phyloP scores from a whole-genome alignment of 176 grass and related monocot species.

The Pontederia paniculata region DNA sequence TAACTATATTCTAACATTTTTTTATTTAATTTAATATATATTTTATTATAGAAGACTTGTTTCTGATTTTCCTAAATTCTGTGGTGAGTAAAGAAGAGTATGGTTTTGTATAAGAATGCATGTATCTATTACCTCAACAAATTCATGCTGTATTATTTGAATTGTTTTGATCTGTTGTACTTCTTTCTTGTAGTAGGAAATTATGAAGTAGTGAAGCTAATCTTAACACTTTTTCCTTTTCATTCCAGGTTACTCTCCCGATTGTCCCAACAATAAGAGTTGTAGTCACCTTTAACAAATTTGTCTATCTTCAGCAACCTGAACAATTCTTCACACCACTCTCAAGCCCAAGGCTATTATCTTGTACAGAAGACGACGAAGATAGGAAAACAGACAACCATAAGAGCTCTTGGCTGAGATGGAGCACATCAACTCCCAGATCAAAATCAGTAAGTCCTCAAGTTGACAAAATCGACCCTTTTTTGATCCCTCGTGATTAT shows the following conservation, averaged over 20 bases:
- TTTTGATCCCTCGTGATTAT: conserved; percentile 65
- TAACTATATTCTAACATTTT: no score
- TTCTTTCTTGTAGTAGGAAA: no score
- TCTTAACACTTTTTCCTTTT: not conserved
- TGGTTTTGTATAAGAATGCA: no score
- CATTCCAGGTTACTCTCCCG: conserved; percentile 70
- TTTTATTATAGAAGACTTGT: no score
- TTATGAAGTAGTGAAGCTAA: no score
- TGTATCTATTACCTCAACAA: no score
- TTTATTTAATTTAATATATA: no score
- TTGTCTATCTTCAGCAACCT: conserved; percentile 56
- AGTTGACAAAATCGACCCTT: conserved; percentile 60
- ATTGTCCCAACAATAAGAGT: conserved; percentile 86
- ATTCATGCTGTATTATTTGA: no score
- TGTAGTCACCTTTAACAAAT: conserved; percentile 88
- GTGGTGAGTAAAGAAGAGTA: no score
- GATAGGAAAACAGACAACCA: conserved; percentile 29
- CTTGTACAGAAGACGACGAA: conserved; percentile 29
- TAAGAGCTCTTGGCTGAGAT: conserved; percentile 60
- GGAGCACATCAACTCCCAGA: conserved; percentile 34
- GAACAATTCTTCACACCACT: conserved; percentile 97
- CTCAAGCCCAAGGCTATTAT: conserved; percentile 78
- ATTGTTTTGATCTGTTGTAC: no score
- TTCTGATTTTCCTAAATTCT: no score
- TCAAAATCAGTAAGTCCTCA: conserved; percentile 64